These are phyloP conservation scores for Coleophoma cylindrospora DNA, from an alignment of 2,329 filamentous ascomycete species.

Conservation along the genomic window DNA sequence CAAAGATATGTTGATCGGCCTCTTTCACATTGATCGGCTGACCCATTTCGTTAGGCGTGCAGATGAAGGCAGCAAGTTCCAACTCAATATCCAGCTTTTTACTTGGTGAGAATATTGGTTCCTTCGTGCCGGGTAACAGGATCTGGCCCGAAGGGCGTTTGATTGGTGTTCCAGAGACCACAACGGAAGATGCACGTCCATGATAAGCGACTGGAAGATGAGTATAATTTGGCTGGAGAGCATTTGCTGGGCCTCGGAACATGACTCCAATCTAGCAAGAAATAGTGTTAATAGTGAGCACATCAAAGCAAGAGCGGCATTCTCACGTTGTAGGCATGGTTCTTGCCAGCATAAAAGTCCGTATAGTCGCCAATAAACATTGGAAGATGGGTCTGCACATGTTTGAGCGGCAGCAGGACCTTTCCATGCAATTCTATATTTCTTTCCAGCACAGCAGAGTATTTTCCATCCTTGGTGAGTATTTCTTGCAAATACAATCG, in stretches of 20 bases:
- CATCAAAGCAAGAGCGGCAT: too few species aligned
- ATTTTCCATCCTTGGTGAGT: conserved; percentile 53
- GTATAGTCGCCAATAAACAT: conserved; percentile 48
- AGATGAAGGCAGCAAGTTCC: conserved; percentile 5
- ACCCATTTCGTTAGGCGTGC: conserved; percentile 29
- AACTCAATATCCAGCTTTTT: conserved; percentile 27
- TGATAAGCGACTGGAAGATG: conserved; percentile 46
- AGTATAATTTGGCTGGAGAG: conserved; percentile 41
- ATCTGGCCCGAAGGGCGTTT: conserved; percentile 45
- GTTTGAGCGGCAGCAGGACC: conserved; percentile 51
- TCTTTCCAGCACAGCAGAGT: conserved; percentile 56
- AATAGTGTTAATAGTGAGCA: too few species aligned
- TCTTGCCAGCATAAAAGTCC: conserved; percentile 48
- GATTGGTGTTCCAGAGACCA: conserved; percentile 40
- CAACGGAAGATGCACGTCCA: conserved; percentile 47
- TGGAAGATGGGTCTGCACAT: conserved; percentile 55
- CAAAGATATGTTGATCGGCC: conserved; percentile 54
- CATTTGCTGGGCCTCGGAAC: conserved; percentile 35
- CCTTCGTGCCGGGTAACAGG: conserved; percentile 44
- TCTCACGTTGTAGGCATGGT: conserved; percentile 43
- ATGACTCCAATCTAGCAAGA: conserved; percentile 24
- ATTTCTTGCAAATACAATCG: conserved; percentile 64
- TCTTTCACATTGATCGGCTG: conserved; percentile 34
- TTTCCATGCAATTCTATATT: conserved; percentile 52
- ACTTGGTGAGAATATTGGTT: conserved; percentile 8